Base-by-base conservation (phyloP, 2,329 filamentous ascomycete species). In the Neonectria sp. region DNA sequence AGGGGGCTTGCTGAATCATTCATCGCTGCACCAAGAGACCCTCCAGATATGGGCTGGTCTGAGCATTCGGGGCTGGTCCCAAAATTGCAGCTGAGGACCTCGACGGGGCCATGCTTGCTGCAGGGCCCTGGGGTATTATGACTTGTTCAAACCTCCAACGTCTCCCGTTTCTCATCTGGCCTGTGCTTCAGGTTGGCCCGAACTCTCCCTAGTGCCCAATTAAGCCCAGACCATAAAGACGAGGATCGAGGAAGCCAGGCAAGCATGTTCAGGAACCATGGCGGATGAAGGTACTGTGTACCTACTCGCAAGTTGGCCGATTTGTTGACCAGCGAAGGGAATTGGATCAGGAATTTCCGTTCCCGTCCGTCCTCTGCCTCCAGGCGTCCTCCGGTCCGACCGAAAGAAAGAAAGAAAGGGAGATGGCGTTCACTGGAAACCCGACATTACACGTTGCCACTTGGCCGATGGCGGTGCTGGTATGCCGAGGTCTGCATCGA, bases 171-270 rank as follows among this genome's bases (percentile, higher is more conserved):
- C 63, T 62, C 52, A 52, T 68, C 63, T 65, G 63, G 65, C 60
- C 58, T 67, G 62, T 70, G 68, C 68, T 67, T 70, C 60, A 68
- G 68, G 63, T 70, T 68, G 59, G 58, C 46, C 62, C 62, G 57
- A 62, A 64, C 65, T 43, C 62, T 63, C 49, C 51, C 48, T 68
- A 69, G 60, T 66, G 51, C 58, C 62, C 58, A 55, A 58, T 46
- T 64, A 66, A 61, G 56, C 53, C 63, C 61, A 48, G 61, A 61
- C 62, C 59, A 62, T 25, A 25, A 55, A 29, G 48, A 60, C 55
- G 51, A 40, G 43, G 45, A 61, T 66, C n/a, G 48, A 57, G 60
- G 60, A 43, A 31, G 45, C 37, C 15, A 43, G 46, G 62, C 49
- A 59, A 27, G 29, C 29, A 43, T 31, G 31, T 31, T 21, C 31